Evolutionary conservation across 352 stramenopile genomes (phyloP), one percentile per base, ranked within the genome.

Genomic region (Globisporangium emineosum): DNA sequence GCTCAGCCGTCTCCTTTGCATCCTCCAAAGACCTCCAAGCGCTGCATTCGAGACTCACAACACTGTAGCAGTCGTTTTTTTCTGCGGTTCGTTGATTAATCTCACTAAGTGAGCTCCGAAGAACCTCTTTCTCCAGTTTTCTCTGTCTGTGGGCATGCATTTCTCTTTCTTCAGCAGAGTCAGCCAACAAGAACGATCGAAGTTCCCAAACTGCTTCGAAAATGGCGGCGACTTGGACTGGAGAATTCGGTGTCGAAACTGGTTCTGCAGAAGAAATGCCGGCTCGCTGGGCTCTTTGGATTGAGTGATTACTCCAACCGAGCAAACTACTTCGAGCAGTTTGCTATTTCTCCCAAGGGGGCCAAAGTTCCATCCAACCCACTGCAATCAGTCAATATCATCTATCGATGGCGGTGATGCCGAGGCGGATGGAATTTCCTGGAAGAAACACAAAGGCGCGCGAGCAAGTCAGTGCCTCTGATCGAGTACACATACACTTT

Each of bases 1-100:
- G 76, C 47, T 63, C 74, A 12, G 69, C 76, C 29, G 73, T 86
- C 54, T 66, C 66, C 29, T 84, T 85, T 61, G 70, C 70, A 5
- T 85, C 80, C 43, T 73, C 72, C 10, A 75, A 89, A 57, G 78
- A 89, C 65, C 70, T 88, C n/a, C 75, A 86, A 69, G 65, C 73
- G 54, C 70, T 88, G 29, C 70, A 81, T 49, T 63, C 66, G 25
- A 77, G 74, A 65, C 66, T 81, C 32, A 55, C 72, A 52, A 73
- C 67, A 49, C 70, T 77, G 70, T 78, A 76, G 49, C 10, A 19
- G 25, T 3, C 6, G 19, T 17, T 2, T n/a, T 8, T 45, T n/a
- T n/a, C n/a, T 17, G 15, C 37, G 37, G 15, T 45, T n/a, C n/a
- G 10, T 40, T 40, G 33, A 40, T 15, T 12, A 40, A 0, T 12